Conservation (phyloP, 352 stramenopile genomes). For the Phytophthora citricola region DNA sequence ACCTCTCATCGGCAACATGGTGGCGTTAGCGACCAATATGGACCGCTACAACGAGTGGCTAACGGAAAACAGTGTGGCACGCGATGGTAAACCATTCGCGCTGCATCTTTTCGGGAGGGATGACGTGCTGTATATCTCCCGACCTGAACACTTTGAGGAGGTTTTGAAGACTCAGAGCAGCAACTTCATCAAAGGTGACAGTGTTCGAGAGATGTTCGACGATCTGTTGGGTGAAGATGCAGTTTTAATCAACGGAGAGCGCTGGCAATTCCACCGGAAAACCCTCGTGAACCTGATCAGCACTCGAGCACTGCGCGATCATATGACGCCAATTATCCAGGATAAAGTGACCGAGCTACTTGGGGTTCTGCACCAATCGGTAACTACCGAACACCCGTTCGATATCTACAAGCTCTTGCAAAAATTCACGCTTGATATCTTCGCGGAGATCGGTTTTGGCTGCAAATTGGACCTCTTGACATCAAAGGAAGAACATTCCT, state of each 20-base stretch:
- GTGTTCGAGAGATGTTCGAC: conserved; percentile 6
- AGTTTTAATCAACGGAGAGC: conserved; percentile 56
- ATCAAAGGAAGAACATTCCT: conserved; percentile 38
- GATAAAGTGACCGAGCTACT: conserved; percentile 19
- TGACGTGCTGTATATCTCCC: conserved; percentile 6
- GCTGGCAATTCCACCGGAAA: conserved; percentile 74
- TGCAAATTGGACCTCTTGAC: conserved; percentile 39
- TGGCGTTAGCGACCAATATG: background rate
- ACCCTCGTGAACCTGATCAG: conserved; percentile 85
- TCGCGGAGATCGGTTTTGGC: conserved; percentile 66
- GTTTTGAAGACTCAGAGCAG: conserved; percentile 8
- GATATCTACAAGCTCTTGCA: conserved; percentile 32
- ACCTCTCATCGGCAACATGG: background rate
- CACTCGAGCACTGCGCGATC: conserved; percentile 44
- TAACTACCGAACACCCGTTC: conserved; percentile 4
- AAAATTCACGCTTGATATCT: conserved; percentile 56
- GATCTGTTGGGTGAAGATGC: conserved; percentile 70
- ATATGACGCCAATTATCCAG: conserved; percentile 46
- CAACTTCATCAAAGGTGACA: conserved; percentile 17
- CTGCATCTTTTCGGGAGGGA: conserved; percentile 13
- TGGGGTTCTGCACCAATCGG: conserved; percentile 8
- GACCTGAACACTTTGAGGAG: conserved; percentile 19
- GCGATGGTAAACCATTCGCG: conserved; percentile 10
- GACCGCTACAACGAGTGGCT: background rate
- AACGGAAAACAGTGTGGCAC: background rate